Evolutionary conservation across 2,329 filamentous ascomycete genomes (phyloP).

Genomic region (Ophiocordyceps camponoti-floridani): DNA sequence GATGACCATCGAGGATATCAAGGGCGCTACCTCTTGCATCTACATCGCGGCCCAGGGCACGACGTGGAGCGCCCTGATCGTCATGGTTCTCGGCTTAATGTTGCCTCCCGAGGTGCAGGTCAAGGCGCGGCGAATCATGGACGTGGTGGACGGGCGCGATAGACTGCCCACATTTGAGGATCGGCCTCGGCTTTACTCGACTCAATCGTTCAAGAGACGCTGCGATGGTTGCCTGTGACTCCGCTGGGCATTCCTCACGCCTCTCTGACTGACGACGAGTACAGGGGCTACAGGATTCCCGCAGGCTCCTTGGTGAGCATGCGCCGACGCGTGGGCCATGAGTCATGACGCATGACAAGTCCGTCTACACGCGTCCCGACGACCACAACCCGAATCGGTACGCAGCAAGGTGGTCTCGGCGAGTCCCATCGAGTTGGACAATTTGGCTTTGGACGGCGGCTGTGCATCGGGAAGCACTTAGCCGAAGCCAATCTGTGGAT

Average conservation of each 20-base stretch:
- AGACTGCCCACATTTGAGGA: conserved; percentile 29
- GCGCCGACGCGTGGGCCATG: conserved; percentile 26
- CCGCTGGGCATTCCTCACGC: conserved; percentile 36
- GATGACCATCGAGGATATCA: conserved; percentile 23
- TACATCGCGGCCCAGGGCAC: conserved; percentile 28
- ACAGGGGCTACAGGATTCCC: conserved; percentile 37
- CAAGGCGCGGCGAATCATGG: conserved; percentile 27
- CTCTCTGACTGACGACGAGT: conserved; percentile 34
- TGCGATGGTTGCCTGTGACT: conserved; percentile 24
- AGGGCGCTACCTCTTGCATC: conserved; percentile 28
- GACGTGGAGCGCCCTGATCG: conserved; percentile 22
- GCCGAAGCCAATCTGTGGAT: conserved; percentile 26
- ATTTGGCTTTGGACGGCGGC: conserved; percentile 33
- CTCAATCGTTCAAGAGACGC: conserved; percentile 26
- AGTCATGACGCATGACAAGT: conserved; percentile 25
- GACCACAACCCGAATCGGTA: conserved; percentile 28
- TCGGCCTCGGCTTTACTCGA: conserved; percentile 24
- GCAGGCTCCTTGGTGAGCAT: conserved; percentile 28
- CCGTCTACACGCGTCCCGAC: conserved; percentile 21
- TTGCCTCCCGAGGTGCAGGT: conserved; percentile 23
- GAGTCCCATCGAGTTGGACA: conserved; percentile 27
- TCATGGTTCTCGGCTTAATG: conserved; percentile 26
- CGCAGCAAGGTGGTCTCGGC: conserved; percentile 17
- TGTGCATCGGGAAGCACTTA: conserved; percentile 30
- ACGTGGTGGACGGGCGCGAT: conserved; percentile 24